Evolutionary conservation across 1,139 yeast genomes (phyloP), one percentile per base, ranked within the genome.

Genomic region (Candida sp.): DNA sequence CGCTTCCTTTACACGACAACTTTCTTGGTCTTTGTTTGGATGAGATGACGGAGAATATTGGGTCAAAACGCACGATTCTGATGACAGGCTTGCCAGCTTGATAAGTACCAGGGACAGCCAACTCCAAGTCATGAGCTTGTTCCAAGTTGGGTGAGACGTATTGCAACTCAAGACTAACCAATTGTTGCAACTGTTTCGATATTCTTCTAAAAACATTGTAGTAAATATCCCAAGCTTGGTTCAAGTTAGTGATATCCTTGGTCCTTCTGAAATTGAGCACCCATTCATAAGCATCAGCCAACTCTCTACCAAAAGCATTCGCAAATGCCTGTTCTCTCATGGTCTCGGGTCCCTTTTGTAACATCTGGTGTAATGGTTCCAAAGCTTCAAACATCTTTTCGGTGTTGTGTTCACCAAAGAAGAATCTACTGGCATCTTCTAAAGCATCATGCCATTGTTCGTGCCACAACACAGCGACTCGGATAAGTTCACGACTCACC

Each of bases 391-490:
- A 89, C 98, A 94, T 96, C 66, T 91, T 92, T 52, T 92, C 97
- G 7, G 96, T 89, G 63, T 94, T 91, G 61, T 91, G 96, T 56
- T 96, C 99, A 35, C 97, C 97, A 69, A 92, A 94, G 73, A 89
- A 96, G 50, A 90, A 81, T 54, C 98, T 79, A 3, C 97, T 92
- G 0, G 99, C 99, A 73, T 94, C 98, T 66, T 96, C 99, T 39
- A 96, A 75, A 1, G 97, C 98, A 70, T 93, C 99, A 62, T 93
- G 93, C 99, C 99, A 96, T 66, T 89, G 89, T 64, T 96, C 99
- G 62, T 92, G 97, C 98, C 99, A 93, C 56, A 94, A 73, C 1
- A 94, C 98, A 0, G 98, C 98, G 12, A 92, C 97, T 58, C 99
- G 77, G 57, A 96, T 93, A 54, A 96, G 81, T 63, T 96, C 99